Conservation (phyloP, 1,284 basidiomycete genomes). For the Cerioporus squamosus region DNA sequence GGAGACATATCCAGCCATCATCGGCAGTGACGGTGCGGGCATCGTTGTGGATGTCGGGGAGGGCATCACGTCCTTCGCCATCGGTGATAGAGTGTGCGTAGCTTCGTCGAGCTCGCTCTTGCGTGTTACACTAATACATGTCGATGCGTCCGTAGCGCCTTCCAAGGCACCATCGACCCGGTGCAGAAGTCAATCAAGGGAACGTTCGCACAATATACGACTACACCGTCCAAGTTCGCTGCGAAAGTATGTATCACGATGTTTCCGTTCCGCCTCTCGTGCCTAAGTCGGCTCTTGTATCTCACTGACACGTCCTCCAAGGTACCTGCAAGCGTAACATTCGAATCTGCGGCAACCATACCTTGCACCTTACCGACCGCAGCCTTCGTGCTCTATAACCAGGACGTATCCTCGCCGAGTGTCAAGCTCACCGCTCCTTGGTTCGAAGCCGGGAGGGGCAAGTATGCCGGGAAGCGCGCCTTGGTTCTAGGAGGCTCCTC, state of each 20-base stretch:
- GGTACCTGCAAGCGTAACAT: constrained; percentile 30
- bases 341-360: constrained; percentile 26
- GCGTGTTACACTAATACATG: not conserved
- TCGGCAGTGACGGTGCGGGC: constrained; percentile 65
- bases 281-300: too few relatives aligned
- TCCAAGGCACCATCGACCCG: constrained; percentile 1
- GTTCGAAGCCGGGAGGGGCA: constrained; percentile 32
- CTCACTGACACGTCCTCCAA: constrained; percentile 1
- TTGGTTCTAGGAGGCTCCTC: constrained; percentile 39
- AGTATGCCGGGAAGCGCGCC: constrained; percentile 34
- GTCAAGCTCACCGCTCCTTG: constrained; percentile 32
- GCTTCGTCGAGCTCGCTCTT: not conserved
- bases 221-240: not conserved
- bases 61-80: constrained; percentile 50
- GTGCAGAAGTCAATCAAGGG: constrained; percentile 47
- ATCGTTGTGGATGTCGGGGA: constrained; percentile 57
- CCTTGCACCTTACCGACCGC: constrained; percentile 28
- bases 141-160: not conserved
- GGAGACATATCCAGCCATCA: constrained; percentile 45
- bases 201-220: constrained; percentile 43
- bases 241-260: constrained; percentile 1
- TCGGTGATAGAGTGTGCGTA: constrained; percentile 63
- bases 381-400: constrained; percentile 18
- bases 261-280: too few relatives aligned
- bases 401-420: constrained; percentile 15